phyloP scores from a whole-genome alignment of 345 rosid species.

The Eucalyptus caleyi region DNA sequence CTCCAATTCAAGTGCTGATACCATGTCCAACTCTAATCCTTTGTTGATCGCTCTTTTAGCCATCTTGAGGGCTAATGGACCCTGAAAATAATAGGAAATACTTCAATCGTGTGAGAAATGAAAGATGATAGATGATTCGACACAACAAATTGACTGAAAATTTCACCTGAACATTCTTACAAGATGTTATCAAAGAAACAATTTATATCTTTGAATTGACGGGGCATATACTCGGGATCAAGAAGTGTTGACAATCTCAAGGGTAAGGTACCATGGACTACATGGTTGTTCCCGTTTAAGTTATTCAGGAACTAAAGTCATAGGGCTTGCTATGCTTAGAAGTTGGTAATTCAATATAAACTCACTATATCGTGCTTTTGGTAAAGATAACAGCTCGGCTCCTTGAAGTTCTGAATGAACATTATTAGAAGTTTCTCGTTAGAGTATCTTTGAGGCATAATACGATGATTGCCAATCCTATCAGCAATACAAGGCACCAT shows the following conservation, averaged over 20 bases:
- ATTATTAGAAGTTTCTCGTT: background rate
- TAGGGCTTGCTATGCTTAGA: background rate
- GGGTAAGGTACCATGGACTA: background rate
- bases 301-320: background rate
- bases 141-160: background rate
- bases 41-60: conserved; percentile 69
- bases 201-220: background rate
- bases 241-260: background rate
- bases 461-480: background rate
- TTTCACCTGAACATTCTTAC: background rate
- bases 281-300: background rate
- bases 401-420: background rate
- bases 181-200: background rate
- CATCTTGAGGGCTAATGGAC: conserved; percentile 74
- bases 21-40: conserved; percentile 50
- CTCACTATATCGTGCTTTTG: background rate
- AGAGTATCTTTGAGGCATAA: background rate
- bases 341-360: background rate
- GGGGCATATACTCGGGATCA: background rate
- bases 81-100: conserved; percentile 8
- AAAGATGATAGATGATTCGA: background rate
- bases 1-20: conserved; percentile 59
- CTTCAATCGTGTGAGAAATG: background rate
- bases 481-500: background rate
- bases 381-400: background rate